Evolutionary conservation across 306 rosid genomes (phyloP).

Genomic region (Trifolium dubium): DNA sequence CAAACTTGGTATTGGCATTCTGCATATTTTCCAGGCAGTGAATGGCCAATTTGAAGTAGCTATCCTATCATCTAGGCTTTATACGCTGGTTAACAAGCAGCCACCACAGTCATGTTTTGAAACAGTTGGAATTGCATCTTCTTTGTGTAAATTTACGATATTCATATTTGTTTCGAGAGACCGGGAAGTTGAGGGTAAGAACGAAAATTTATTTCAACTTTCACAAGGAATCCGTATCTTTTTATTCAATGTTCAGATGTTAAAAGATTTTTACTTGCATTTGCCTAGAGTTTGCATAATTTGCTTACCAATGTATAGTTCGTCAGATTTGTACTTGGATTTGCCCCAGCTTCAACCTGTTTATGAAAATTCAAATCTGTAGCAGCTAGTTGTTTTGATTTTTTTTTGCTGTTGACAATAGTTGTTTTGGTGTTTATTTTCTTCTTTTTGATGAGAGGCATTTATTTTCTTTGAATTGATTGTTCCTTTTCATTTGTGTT

Average conservation of each 20-base stretch:
- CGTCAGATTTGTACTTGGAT: neutral
- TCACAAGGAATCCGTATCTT: neutral
- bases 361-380: conserved; percentile 10
- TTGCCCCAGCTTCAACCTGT: conserved; percentile 1
- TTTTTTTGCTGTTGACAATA: too few species aligned
- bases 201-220: conserved; percentile 19
- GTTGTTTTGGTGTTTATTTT: conserved; percentile 20
- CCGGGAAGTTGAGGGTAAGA: conserved; percentile 36
- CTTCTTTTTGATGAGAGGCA: neutral
- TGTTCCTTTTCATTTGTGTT: conserved; percentile 2
- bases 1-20: conserved; percentile 26
- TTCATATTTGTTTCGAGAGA: conserved; percentile 30
- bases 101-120: conserved; percentile 1
- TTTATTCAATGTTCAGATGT: conserved; percentile 5
- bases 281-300: conserved; percentile 20
- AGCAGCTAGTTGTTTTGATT: conserved; percentile 10
- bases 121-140: conserved; percentile 5
- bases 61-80: conserved; percentile 12
- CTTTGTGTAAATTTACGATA: conserved; percentile 27
- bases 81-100: conserved; percentile 11
- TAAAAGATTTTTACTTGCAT: conserved; percentile 23
- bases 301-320: neutral
- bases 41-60: conserved; percentile 24
- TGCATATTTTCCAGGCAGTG: conserved; percentile 31
- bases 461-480: conserved; percentile 2